Evolutionary conservation across 139 green algal genomes (phyloP), one percentile per base, ranked within the genome.

Genomic region (Chlorella sp.): DNA sequence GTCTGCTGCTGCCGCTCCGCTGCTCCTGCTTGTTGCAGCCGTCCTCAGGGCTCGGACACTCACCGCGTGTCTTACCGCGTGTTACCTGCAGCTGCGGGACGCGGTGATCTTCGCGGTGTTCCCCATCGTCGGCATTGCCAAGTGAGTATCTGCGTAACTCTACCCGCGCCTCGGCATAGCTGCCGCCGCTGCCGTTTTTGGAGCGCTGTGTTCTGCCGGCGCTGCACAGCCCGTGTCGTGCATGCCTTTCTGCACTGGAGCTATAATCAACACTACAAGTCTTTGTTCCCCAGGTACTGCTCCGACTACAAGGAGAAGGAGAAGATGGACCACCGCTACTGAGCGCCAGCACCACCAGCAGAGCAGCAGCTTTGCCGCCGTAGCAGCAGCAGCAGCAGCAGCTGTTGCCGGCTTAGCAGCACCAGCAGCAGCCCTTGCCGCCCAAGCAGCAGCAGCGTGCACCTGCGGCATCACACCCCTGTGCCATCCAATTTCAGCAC

Each of bases 321-420:
- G 89, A 97, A 97, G 93, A 76, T 89, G 82, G 90, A 97, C 81
- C 95, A 97, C 92, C 90, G 95, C 3, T 97, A 89, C 80, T 95
- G 84, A 92, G 60, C 36, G 4, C 16, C 37, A 78, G 30, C 64
- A 39, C 7, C 71, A 78, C 30, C 71, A 78, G 71, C 30, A 78
- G 71, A 78, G 32, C 71, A 78, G 71, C 71, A 78, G 30, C 71
- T 14, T 78, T 37, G 71, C 36, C 37, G 16, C 71, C 37, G 71
- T 37, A 34, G 71, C 71, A 78, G 36, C 71, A 78, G 71, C 30
- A 39, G 28, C 11, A 39, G 15, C 4, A 76, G 68, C 68, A 76
- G 68, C n/a, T n/a, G n/a, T n/a, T n/a, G n/a, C n/a, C n/a, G n/a
- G n/a, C n/a, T n/a, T n/a, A 78, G 30, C 64, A 39, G 48, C 71